Conservation (phyloP, 306 rosid genomes). For the Inga leiocalycina region DNA sequence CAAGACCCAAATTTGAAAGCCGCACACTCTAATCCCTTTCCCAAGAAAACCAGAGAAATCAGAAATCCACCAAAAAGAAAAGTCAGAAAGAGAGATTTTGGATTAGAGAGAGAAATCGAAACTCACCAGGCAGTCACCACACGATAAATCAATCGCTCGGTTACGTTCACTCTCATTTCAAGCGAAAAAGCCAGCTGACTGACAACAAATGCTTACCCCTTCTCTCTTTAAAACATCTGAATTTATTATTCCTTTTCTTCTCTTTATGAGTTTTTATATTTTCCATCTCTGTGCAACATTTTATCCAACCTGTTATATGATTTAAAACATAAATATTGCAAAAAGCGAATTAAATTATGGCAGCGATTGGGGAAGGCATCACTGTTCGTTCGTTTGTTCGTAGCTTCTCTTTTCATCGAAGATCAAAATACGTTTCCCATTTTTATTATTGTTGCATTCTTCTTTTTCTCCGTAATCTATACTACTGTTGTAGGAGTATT, state of each 20-base stretch:
- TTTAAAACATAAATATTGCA: not conserved
- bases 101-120: slow-evolving; percentile 19
- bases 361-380: slow-evolving; percentile 40
- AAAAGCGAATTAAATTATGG: slow-evolving; percentile 33
- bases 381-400: slow-evolving; percentile 45
- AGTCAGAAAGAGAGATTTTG: slow-evolving; percentile 4
- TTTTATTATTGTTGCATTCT: slow-evolving; percentile 13
- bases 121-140: not conserved
- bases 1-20: slow-evolving; percentile 5
- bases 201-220: slow-evolving; percentile 14
- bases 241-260: slow-evolving; percentile 26
- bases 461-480: slow-evolving; percentile 33
- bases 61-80: not conserved
- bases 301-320: slow-evolving; percentile 18
- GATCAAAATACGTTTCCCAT: slow-evolving; percentile 20
- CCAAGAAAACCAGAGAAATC: not conserved
- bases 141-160: slow-evolving; percentile 33
- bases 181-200: slow-evolving; percentile 21
- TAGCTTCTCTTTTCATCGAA: slow-evolving; percentile 38
- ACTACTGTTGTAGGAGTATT: slow-evolving; percentile 4
- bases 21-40: not conserved
- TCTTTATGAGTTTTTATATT: not conserved
- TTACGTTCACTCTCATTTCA: slow-evolving; percentile 16
- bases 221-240: slow-evolving; percentile 6
- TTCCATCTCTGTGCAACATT: slow-evolving; percentile 22